Evolutionary conservation across 257 asterid species (phyloP).

Genomic region (Solanum etuberosum): DNA sequence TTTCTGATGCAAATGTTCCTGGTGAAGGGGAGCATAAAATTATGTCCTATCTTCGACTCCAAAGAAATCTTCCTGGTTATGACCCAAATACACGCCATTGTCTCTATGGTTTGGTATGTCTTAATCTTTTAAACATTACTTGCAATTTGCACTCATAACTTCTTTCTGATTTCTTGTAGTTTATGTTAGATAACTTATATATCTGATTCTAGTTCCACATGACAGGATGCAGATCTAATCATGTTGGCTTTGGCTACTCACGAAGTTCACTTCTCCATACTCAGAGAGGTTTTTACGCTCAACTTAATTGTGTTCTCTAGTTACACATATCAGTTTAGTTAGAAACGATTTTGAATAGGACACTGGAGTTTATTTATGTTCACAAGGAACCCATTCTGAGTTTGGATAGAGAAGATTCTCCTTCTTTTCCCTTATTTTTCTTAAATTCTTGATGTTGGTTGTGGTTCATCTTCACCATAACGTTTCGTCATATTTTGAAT

Average conservation of each 20-base stretch:
- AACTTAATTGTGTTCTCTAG: neutral
- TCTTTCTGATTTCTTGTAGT: neutral
- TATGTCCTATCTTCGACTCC: slow-evolving; percentile 45
- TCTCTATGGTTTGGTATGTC: slow-evolving; percentile 48
- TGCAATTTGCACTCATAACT: neutral
- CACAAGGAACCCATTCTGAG: neutral
- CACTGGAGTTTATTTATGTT: neutral
- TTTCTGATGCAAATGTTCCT: slow-evolving; percentile 60
- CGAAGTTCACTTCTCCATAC: slow-evolving; percentile 48
- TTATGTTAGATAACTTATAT: neutral
- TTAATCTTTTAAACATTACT: neutral
- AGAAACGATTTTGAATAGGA: neutral
- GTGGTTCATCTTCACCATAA: neutral
- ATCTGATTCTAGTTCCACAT: neutral
- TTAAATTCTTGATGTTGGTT: neutral
- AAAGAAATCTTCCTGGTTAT: slow-evolving; percentile 34
- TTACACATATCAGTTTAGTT: neutral
- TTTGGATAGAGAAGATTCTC: neutral
- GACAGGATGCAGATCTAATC: slow-evolving; percentile 63
- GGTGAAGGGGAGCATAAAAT: slow-evolving; percentile 79
- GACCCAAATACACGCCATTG: slow-evolving; percentile 56
- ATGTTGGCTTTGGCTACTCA: slow-evolving; percentile 62
- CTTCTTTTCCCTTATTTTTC: neutral
- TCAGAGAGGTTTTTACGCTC: slow-evolving; percentile 44
- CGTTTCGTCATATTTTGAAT: neutral